Base-by-base conservation (phyloP, 352 stramenopile species). In the Blastocystis sp. region DNA sequence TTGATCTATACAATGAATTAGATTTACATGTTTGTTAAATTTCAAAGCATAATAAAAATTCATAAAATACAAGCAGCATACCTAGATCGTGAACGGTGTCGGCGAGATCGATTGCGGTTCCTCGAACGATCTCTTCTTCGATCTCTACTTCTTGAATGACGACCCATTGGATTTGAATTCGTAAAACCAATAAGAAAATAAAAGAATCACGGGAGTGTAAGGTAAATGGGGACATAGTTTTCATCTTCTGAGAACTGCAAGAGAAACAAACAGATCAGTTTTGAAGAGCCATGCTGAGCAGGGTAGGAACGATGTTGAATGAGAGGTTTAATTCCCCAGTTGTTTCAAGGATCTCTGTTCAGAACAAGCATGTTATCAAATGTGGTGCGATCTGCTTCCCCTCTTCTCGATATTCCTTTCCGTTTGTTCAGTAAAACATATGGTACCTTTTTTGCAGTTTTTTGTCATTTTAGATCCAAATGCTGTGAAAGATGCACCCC, bases 351-450 rank as follows among this genome's bases (percentile, higher is more conserved):
- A 47, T 68, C 73, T 34, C 15, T 84, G 39, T 50, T 63, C 23
- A 66, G 47, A 47, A 50, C 73, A 18, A 63, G 45, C 39, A 9
- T 84, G 15, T 26, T 61, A 13, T 56, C 3, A 18, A 68, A 50
- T 43, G 62, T 43, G 47, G 18, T 84, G 3, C 50, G 54, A 26
- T 66, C 62, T 18, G 23, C 47, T 6, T 84, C 73, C 0, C 34
- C 43, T 39, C 15, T 64, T 11, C 34, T 84, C 34, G 29, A 23
- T 26, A 84, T 53, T n/a, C 50, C 45, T 26, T 47, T 84, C 47
- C 45, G 73, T 66, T 69, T 9, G 6, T 84, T 84, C 43, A 84
- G 73, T 29, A 84, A 84, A 47, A 84, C 73, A 84, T 84, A 84
- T 84, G 73, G 73, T 84, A 47, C 6, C 37, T 0, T 84, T 45